Conservation (phyloP, 2,329 filamentous ascomycete genomes). For the Aspergillus ochraceoroseus region DNA sequence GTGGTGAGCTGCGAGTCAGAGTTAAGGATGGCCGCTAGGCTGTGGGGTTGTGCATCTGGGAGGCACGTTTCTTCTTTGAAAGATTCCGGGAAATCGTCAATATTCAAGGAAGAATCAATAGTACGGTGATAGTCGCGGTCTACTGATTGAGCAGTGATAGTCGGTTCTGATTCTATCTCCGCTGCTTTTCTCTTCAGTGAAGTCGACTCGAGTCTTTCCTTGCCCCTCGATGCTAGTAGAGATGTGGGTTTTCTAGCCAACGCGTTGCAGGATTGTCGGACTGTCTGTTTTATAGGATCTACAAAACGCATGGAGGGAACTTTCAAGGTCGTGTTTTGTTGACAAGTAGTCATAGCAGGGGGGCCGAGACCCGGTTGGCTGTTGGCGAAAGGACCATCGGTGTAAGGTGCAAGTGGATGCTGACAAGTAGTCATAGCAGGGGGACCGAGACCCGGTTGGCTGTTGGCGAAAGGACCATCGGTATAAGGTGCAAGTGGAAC, state of each 20-base stretch:
- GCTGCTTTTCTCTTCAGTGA: constrained; percentile 30
- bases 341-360: neutral
- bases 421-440: neutral
- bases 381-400: constrained; percentile 23
- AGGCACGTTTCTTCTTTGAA: constrained; percentile 11
- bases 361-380: neutral
- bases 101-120: constrained; percentile 1
- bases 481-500: constrained; percentile 15
- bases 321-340: neutral
- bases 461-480: constrained; percentile 23
- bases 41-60: constrained; percentile 28
- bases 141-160: neutral
- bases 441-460: neutral
- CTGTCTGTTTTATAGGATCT: too few relatives aligned
- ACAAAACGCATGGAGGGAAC: constrained; percentile 2
- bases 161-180: constrained; percentile 24
- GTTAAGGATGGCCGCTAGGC: constrained; percentile 12
- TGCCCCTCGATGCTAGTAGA: too few relatives aligned
- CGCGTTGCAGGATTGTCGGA: too few relatives aligned
- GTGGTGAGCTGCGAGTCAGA: constrained; percentile 7
- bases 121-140: neutral
- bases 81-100: neutral
- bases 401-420: constrained; percentile 13
- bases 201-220: neutral
- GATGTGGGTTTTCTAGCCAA: too few relatives aligned